Evolutionary conservation across 148 eudicot genomes (phyloP).

Genomic region (Spergularia bocconei): DNA sequence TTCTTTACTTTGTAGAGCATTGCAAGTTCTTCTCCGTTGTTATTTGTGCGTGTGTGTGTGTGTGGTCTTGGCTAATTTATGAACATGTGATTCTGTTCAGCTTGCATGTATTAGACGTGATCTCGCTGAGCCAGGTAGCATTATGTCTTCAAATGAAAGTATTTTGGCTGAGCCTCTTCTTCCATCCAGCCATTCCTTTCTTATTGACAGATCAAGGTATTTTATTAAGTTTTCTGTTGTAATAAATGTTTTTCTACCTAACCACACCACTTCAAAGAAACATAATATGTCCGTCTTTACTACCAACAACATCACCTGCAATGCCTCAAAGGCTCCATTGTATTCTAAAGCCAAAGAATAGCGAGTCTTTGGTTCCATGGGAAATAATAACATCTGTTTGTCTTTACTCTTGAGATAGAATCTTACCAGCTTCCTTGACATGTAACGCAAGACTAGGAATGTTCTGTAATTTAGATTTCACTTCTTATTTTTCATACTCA

Average conservation of each 20-base stretch:
- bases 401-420: not conserved
- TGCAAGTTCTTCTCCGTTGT: not conserved
- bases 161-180: constrained; percentile 41
- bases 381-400: not conserved
- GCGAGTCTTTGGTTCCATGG: no score
- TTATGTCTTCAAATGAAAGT: constrained; percentile 23
- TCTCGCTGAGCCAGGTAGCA: constrained; percentile 34
- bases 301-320: not conserved
- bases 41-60: not conserved
- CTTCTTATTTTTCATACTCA: not conserved
- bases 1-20: not conserved
- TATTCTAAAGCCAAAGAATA: no score
- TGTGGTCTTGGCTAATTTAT: not conserved
- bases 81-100: constrained; percentile 25
- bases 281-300: no score
- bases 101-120: constrained; percentile 35
- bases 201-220: constrained; percentile 28
- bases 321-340: no score
- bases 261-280: not conserved
- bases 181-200: constrained; percentile 30
- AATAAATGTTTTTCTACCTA: not conserved
- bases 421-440: not conserved
- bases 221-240: not conserved
- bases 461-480: not conserved
- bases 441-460: not conserved